Conservation (phyloP, 306 rosid species). For the Quercus glauca region DNA sequence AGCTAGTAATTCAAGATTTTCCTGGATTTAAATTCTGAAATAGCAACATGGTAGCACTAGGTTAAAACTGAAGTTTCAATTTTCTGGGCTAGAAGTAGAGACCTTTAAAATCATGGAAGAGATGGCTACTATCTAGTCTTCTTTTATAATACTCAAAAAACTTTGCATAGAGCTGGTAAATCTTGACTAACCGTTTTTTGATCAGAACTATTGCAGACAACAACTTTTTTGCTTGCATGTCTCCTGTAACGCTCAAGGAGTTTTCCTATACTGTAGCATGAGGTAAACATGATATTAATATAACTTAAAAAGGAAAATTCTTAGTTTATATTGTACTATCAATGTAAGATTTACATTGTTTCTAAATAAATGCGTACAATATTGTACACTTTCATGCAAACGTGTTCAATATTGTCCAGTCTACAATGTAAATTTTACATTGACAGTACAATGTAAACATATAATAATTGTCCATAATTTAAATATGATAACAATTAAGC, state of each 20-base stretch:
- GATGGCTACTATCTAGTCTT: neutral
- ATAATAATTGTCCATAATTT: no score
- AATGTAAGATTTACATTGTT: no score
- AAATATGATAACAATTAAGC: neutral
- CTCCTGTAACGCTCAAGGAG: slow-evolving; percentile 19
- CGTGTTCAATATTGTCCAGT: no score
- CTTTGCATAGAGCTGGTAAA: neutral
- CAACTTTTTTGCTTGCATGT: slow-evolving; percentile 8
- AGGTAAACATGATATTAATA: neutral
- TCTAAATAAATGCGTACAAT: neutral
- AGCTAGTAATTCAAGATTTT: neutral
- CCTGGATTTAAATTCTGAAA: neutral
- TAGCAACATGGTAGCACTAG: no score
- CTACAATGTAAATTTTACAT: no score
- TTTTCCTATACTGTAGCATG: slow-evolving; percentile 3
- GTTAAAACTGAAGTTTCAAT: neutral
- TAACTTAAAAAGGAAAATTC: no score
- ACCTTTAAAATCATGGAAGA: neutral
- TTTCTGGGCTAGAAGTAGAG: neutral
- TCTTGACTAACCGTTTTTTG: slow-evolving; percentile 11
- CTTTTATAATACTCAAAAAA: neutral
- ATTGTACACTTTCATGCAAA: no score
- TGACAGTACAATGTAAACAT: no score
- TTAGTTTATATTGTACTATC: no score
- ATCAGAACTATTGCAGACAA: neutral